Conservation (phyloP, 805 yeast species). For the Spathaspora passalidarum region DNA sequence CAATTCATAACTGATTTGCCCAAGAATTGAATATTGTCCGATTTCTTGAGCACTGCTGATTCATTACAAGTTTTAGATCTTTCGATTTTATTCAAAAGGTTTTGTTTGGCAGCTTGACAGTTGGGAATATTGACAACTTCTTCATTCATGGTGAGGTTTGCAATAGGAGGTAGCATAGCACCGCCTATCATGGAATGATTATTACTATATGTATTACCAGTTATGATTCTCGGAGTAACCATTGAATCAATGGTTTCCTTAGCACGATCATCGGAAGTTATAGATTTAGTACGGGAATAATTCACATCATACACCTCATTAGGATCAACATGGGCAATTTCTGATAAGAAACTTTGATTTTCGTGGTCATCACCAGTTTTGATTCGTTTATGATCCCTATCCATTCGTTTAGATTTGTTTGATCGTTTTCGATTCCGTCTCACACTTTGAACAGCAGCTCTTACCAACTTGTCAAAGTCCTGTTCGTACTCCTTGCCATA, state of each 20-base stretch:
- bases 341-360: constrained; percentile 25
- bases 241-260: constrained; percentile 47
- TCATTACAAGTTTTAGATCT: constrained; percentile 62
- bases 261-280: constrained; percentile 37
- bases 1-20: constrained; percentile 58
- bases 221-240: constrained; percentile 35
- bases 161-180: constrained; percentile 7
- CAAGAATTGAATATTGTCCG: constrained; percentile 50
- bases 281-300: constrained; percentile 26
- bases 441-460: constrained; percentile 93
- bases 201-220: neutral
- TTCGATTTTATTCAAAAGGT: constrained; percentile 42
- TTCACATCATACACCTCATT: constrained; percentile 35
- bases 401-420: constrained; percentile 22
- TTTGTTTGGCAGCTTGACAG: constrained; percentile 10
- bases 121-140: constrained; percentile 5
- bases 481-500: constrained; percentile 54
- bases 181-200: neutral
- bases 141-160: constrained; percentile 3
- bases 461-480: constrained; percentile 86
- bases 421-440: constrained; percentile 79
- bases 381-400: constrained; percentile 2
- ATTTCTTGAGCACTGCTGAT: constrained; percentile 26
- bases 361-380: neutral
- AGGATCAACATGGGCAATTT: constrained; percentile 31